A percentile compares a stretch with the other conserved stretches of the same genome.
Evolutionary conservation across 306 rosid genomes (phyloP).

Genomic region (Astragalus glycyphyllos): DNA sequence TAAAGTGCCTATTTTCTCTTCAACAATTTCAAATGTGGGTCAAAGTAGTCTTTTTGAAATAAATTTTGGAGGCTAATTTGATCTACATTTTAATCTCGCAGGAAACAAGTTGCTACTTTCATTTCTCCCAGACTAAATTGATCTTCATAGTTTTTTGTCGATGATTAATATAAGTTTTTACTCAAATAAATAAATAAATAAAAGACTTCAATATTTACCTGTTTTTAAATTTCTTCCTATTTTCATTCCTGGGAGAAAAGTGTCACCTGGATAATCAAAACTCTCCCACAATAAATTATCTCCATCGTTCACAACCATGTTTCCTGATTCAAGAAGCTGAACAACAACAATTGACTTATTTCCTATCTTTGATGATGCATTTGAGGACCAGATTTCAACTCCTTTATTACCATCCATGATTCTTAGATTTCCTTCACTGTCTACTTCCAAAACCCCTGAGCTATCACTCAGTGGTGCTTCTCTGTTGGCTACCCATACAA

Average conservation of each 20-base stretch:
- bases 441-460: slow-evolving; percentile 15
- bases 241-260: slow-evolving; percentile 39
- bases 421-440: slow-evolving; percentile 33
- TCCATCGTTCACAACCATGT: slow-evolving; percentile 37
- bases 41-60: no score
- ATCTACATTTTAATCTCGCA: no score
- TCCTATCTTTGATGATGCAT: slow-evolving; percentile 7
- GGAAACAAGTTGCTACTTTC: no score
- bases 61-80: no score
- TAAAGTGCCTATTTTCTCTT: no score
- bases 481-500: slow-evolving; percentile 48
- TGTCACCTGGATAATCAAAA: slow-evolving; percentile 45
- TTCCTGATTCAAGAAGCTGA: slow-evolving; percentile 41
- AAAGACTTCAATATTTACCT: slow-evolving; percentile 11
- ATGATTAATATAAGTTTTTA: no score
- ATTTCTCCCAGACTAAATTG: no score
- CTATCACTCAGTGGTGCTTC: slow-evolving; percentile 28
- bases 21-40: no score
- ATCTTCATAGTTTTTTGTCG: no score
- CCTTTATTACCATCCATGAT: slow-evolving; percentile 32
- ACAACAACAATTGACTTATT: neutral
- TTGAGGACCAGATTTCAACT: slow-evolving; percentile 38
- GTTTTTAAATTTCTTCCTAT: slow-evolving; percentile 26
- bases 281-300: slow-evolving; percentile 43
- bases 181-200: no score